Percentiles rank a stretch among this genome's conserved stretches.
Conservation (phyloP, 2,329 filamentous ascomycete genomes). For the Truncatella angustata region DNA sequence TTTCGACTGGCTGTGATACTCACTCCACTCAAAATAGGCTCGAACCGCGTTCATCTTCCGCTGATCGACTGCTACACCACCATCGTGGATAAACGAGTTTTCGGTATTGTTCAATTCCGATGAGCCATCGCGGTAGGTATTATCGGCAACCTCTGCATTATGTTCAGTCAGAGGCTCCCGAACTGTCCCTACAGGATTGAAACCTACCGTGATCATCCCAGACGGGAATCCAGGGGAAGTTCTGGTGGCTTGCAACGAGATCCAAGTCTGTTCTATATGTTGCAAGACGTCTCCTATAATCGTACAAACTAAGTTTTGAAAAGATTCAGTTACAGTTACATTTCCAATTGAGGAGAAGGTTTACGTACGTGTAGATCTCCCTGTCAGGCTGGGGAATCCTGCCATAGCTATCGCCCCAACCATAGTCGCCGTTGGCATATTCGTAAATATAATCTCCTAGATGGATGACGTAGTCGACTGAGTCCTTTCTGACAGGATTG, state of each 20-base stretch:
- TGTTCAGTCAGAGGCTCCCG: not conserved
- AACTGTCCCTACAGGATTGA: no score
- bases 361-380: slow-evolving; percentile 40
- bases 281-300: slow-evolving; percentile 58
- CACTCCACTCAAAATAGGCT: slow-evolving; percentile 68
- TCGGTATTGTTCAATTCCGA: slow-evolving; percentile 64
- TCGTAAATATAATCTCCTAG: slow-evolving; percentile 52
- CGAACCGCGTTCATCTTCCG: slow-evolving; percentile 71
- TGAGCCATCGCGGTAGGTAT: slow-evolving; percentile 62
- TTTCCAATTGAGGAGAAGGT: slow-evolving; percentile 32
- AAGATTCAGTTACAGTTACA: not conserved
- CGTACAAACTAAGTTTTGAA: slow-evolving; percentile 47
- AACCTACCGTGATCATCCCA: slow-evolving; percentile 59
- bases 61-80: slow-evolving; percentile 64
- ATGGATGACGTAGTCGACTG: slow-evolving; percentile 59
- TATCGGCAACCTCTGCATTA: slow-evolving; percentile 56
- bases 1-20: slow-evolving; percentile 16
- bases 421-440: slow-evolving; percentile 40
- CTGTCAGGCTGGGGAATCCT: slow-evolving; percentile 52
- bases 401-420: slow-evolving; percentile 48
- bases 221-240: slow-evolving; percentile 61
- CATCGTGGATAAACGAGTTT: slow-evolving; percentile 58
- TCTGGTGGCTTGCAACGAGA: slow-evolving; percentile 52
- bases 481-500: slow-evolving; percentile 57
- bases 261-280: slow-evolving; percentile 62